Evolutionary conservation across 306 rosid species (phyloP), one percentile per base, ranked within the genome.

Genomic region (Canavalia gladiata): DNA sequence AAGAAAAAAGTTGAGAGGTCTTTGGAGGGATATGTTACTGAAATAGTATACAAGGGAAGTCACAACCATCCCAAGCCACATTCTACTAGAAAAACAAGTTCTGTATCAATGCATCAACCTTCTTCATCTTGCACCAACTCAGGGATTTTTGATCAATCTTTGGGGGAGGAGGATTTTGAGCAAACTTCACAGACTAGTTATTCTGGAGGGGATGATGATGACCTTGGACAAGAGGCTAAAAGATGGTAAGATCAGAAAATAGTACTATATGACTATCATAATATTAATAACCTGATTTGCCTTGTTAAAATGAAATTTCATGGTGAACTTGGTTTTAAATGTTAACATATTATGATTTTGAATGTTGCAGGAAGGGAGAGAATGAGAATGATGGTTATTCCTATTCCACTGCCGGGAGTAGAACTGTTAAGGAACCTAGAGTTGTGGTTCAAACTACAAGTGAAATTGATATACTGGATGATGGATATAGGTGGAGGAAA

Each of bases 371-470:
- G 90, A 91, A 88, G 50, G 88, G 90, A 46, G 95, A 87, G 35
- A 84, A 81, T 74, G 89, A 84, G 58, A 84, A 82, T 46, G 94
- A 89, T 75, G 79, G 84, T 1, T 69, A 43, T 87, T 68, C 84
- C 42, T 81, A 65, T 87, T 72, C 85, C 8, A 75, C 76, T 56
- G 49, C 86, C 3, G 95, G 88, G 25, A 84, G 74, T 58, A 88
- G 89, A 84, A 89, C 90, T 37, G 90, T 89, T 39, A 91, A 81
- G 81, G 95, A 92, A 34, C 97, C 95, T 7, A 92, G 94, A 91
- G 90, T 92, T 81, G 94, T 92, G 7, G 95, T 92, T 82, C 97
- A 89, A 73, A 92, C 97, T n/a, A 91, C 90, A 4, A 92, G 94
- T 70, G 95, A 92, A 72, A 91, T 92, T 68, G 97, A 92, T 62